phyloP scores from a whole-genome alignment of 2,329 filamentous ascomycete genomes.

The Basipetospora chlamydospora region DNA sequence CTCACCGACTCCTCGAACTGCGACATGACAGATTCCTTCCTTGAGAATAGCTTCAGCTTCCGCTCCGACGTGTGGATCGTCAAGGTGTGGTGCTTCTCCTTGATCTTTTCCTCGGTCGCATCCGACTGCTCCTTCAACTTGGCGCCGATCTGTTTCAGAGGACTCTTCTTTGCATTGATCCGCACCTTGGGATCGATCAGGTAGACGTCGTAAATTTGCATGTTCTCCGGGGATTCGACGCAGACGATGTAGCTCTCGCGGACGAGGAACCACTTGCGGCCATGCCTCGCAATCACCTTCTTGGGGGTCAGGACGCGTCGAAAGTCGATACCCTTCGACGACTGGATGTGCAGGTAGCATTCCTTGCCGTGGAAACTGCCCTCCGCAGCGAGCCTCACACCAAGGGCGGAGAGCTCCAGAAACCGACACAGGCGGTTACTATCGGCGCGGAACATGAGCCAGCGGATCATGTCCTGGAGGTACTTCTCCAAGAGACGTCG shows the following conservation, averaged over 20 bases:
- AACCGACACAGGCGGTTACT: slow-evolving; percentile 95
- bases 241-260: slow-evolving; percentile 94
- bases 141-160: slow-evolving; percentile 35
- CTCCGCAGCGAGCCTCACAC: slow-evolving; percentile 84
- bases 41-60: slow-evolving; percentile 78
- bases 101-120: slow-evolving; percentile 5
- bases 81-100: slow-evolving; percentile 61
- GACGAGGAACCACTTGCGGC: slow-evolving; percentile 96
- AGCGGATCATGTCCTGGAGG: slow-evolving; percentile 83
- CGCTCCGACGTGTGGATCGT: slow-evolving; percentile 85
- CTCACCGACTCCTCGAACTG: slow-evolving; percentile 91
- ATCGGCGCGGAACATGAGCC: slow-evolving; percentile 91
- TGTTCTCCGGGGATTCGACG: slow-evolving; percentile 95
- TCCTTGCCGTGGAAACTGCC: slow-evolving; percentile 97
- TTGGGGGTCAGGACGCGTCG: slow-evolving; percentile 64
- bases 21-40: slow-evolving; percentile 74
- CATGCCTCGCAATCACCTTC: slow-evolving; percentile 68
- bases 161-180: slow-evolving; percentile 58
- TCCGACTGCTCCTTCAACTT: slow-evolving; percentile 34
- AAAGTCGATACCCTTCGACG: slow-evolving; percentile 77
- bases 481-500: slow-evolving; percentile 79
- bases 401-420: slow-evolving; percentile 82
- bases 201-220: slow-evolving; percentile 98
- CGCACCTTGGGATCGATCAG: slow-evolving; percentile 83
- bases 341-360: slow-evolving; percentile 83